Evolutionary conservation across 2,329 filamentous ascomycete genomes (phyloP), one percentile per base, ranked within the genome.

Genomic region (Trichocomaceae sp.): DNA sequence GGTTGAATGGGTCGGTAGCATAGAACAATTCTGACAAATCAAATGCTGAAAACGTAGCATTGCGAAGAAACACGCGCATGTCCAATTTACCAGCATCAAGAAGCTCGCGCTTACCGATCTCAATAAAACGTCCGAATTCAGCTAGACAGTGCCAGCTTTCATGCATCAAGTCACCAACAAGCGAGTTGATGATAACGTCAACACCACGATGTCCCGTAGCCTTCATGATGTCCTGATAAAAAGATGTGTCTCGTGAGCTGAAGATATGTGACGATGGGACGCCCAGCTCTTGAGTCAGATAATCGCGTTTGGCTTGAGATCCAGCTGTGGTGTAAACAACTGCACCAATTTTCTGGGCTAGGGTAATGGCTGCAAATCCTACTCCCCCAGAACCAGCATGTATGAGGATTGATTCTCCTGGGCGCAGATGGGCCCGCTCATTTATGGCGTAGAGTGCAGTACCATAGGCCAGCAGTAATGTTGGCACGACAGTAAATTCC

Each of bases 61-160:
- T n/a, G n/a, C n/a, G n/a, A n/a, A n/a, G n/a, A n/a, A n/a, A n/a
- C n/a, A n/a, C n/a, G n/a, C n/a, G n/a, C n/a, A n/a, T n/a, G n/a
- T n/a, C n/a, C n/a, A n/a, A n/a, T n/a, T n/a, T n/a, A n/a, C n/a
- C n/a, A n/a, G n/a, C n/a, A n/a, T n/a, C n/a, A n/a, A n/a, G n/a
- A n/a, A n/a, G n/a, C n/a, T n/a, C n/a, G n/a, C n/a, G n/a, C n/a
- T 74, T 75, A 6, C 74, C 75, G 19, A 79, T 70, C 50, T 79
- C 75, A 0, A 79, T 58, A 65, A 79, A 71, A 2, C 60, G 67
- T 0, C 75, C 77, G 35, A 72, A 76, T 5, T 61, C 57, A 54
- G 50, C 57, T 12, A 60, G 19, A 33, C 55, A 59, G 0, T 22
- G 20, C 59, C 57, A 62, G 9, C 51, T 56, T 15, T 52, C 52